Base-by-base conservation (phyloP, 169 alveolate species). In the Cryptosporidium muris region DNA sequence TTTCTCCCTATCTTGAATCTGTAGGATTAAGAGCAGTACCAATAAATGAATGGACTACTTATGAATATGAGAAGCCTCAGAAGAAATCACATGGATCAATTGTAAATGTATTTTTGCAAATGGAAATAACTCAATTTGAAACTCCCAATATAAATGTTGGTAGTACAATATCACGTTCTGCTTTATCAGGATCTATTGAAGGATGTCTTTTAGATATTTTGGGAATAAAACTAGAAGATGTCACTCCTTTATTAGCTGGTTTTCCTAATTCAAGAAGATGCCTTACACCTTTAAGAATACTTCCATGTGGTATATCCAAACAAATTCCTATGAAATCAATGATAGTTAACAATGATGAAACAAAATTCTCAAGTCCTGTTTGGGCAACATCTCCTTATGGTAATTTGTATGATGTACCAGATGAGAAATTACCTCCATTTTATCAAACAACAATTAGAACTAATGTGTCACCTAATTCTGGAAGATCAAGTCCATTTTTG, bases 331-430 rank as follows among this genome's bases (percentile, higher is more conserved):
- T 74, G 7, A 74, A 60, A 64, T 56, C 74, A 4, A 58, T 74
- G 2, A 25, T 74, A n/a, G 8, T 60, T 9, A 63, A 74, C 42
- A 58, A 60, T 52, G 40, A 66, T 1, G 85, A 74, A 38, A 74
- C 85, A 16, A 36, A 58, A 2, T 74, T 74, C 16, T 74, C 85
- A 25, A 58, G 49, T 2, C 85, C 85, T 11, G 74, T 74, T 14
- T 74, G 85, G 85, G 40, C 85, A 56, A 74, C 63, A 34, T 74
- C 85, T 11, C 85, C 85, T 5, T 74, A 58, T 58, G 85, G 85
- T 12, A 11, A 52, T n/a, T 48, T 68, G 4, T 74, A 45, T 45
- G 85, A 74, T 11, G 16, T 74, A 48, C 85, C 85, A n/a, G 85
- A 58, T 38, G 42, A 38, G 40, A 68, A 74, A 6, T 43, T 74